Percentiles rank a stretch among this genome's conserved stretches.
These are phyloP conservation scores for Ceratopteris richardii DNA, from an alignment of 75 land plant species.

Conservation along the genomic window DNA sequence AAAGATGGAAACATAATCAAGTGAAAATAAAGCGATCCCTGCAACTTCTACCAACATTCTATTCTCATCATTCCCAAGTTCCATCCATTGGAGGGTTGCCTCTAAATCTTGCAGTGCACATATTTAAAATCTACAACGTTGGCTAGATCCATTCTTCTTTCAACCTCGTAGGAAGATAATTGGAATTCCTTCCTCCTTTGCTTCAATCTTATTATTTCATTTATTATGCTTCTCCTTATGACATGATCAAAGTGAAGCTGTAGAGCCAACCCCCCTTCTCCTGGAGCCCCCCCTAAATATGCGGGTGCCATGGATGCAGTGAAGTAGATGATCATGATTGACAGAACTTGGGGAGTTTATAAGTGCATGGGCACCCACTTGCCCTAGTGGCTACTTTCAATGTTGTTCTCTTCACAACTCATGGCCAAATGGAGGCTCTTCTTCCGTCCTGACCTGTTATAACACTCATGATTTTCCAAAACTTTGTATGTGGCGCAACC, in stretches of 20 bases:
- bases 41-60: no score
- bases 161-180: no score
- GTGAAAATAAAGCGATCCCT: no score
- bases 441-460: conserved; percentile 54
- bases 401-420: conserved; percentile 79
- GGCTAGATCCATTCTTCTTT: no score
- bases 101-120: no score
- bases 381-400: conserved; percentile 95
- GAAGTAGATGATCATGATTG: conserved; percentile 51
- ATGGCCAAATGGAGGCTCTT: conserved; percentile 90
- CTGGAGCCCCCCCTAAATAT: conserved; percentile 67
- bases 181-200: no score
- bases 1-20: no score
- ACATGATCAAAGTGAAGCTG: conserved; percentile 95
- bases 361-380: conserved; percentile 97
- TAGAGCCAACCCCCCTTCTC: conserved; percentile 87
- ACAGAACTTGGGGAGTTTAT: conserved; percentile 80
- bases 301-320: conserved; percentile 95
- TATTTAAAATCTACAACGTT: no score
- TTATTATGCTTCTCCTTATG: no score
- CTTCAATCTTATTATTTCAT: no score
- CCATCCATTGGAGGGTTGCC: no score
- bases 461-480: conserved; percentile 58
- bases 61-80: no score
- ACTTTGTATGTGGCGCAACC: conserved; percentile 74